These are phyloP conservation scores for Cryptococcus floricola DNA, from an alignment of 1,284 basidiomycete genomes.

Conservation along the genomic window DNA sequence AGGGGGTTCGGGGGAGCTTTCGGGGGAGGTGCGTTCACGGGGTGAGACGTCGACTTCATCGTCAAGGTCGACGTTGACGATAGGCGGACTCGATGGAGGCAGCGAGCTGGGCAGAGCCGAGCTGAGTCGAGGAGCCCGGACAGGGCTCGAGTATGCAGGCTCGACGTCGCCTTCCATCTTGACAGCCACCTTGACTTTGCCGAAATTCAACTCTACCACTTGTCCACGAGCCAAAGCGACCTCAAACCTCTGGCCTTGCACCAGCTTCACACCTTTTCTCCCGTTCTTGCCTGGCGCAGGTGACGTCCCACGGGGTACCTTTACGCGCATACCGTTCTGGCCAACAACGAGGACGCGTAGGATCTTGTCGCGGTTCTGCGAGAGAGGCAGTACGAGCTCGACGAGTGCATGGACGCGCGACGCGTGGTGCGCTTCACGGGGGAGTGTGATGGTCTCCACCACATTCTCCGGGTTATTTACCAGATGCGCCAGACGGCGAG, in stretches of 20 bases:
- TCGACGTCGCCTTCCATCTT: slow-evolving; percentile 3
- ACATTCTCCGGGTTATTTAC: slow-evolving; percentile 12
- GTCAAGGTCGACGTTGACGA: slow-evolving; percentile 13
- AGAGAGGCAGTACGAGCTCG: slow-evolving; percentile 21
- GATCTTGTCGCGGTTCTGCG: neutral
- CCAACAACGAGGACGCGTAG: slow-evolving; percentile 41
- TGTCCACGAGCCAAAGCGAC: slow-evolving; percentile 4
- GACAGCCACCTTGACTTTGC: slow-evolving; percentile 28
- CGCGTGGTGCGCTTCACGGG: slow-evolving; percentile 40
- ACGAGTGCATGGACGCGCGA: slow-evolving; percentile 41
- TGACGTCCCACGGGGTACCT: neutral
- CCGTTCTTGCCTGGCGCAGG: neutral
- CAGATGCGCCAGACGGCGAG: slow-evolving; percentile 10
- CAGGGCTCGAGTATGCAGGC: slow-evolving; percentile 6
- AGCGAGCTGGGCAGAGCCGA: slow-evolving; percentile 6
- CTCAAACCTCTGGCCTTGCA: slow-evolving; percentile 25
- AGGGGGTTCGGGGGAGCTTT: neutral
- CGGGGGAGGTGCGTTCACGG: neutral
- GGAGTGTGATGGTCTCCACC: slow-evolving; percentile 30
- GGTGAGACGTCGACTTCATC: slow-evolving; percentile 5
- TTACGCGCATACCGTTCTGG: slow-evolving; percentile 46
- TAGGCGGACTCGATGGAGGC: slow-evolving; percentile 21
- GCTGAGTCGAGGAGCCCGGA: slow-evolving; percentile 13
- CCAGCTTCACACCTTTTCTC: slow-evolving; percentile 15
- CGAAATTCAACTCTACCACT: slow-evolving; percentile 38